A percentile compares a stretch with the other conserved stretches of the same genome.
Conservation (phyloP, 345 rosid genomes). For the Euphorbia peplus region DNA sequence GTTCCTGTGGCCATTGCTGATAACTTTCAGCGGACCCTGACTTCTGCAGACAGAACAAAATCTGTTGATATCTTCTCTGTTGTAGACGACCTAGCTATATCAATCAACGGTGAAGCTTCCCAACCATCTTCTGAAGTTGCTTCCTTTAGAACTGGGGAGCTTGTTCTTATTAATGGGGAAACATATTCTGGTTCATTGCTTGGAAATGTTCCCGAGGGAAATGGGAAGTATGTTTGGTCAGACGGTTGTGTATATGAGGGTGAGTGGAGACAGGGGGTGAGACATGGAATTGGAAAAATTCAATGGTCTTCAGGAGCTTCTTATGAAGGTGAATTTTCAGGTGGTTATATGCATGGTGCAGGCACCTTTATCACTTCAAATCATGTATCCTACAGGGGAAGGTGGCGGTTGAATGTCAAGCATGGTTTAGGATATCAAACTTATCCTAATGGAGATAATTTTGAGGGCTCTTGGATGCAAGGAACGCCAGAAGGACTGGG, state of each 20-base stretch:
- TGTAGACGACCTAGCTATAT: constrained; percentile 33
- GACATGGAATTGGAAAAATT: constrained; percentile 76
- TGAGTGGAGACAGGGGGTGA: constrained; percentile 91
- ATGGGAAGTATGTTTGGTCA: constrained; percentile 83
- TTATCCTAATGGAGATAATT: constrained; percentile 70
- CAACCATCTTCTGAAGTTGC: constrained; percentile 47
- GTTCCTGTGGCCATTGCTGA: constrained; percentile 51
- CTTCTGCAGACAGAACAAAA: constrained; percentile 66
- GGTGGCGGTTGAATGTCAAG: constrained; percentile 87
- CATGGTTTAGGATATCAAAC: constrained; percentile 88
- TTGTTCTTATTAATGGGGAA: constrained; percentile 63
- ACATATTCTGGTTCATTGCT: constrained; percentile 73
- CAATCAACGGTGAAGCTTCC: constrained; percentile 50
- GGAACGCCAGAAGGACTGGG: constrained; percentile 91
- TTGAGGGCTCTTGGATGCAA: constrained; percentile 92
- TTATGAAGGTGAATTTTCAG: constrained; percentile 87
- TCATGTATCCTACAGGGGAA: constrained; percentile 65
- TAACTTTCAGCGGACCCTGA: constrained; percentile 43
- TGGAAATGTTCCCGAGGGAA: constrained; percentile 72
- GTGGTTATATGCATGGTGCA: constrained; percentile 81
- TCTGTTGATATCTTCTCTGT: constrained; percentile 56
- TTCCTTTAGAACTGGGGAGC: constrained; percentile 62
- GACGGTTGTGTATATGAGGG: constrained; percentile 75
- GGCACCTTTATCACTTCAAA: constrained; percentile 58
- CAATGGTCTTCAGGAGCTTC: constrained; percentile 68